Conservation (phyloP, 495 filamentous ascomycete species). For the Elasticomyces elasticus region DNA sequence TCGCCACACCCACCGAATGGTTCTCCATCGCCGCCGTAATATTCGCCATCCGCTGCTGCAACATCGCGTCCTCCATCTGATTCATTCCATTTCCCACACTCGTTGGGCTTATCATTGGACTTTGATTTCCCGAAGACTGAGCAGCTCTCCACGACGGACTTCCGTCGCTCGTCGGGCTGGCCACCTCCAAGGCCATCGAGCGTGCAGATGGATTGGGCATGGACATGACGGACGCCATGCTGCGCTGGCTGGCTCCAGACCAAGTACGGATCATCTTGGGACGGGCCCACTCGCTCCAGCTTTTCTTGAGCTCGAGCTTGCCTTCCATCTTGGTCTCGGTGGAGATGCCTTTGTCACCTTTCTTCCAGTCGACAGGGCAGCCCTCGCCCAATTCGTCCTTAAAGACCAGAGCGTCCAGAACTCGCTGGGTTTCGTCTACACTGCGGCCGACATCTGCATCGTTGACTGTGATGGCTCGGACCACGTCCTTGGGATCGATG, state of each 20-base stretch:
- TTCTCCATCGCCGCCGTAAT: conserved; percentile 11
- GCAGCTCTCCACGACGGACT: neutral
- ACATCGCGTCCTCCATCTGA: conserved; percentile 15
- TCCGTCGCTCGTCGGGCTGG: neutral
- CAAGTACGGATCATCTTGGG: conserved; percentile 16
- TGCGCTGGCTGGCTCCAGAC: conserved; percentile 11
- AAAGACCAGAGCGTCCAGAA: conserved; percentile 51
- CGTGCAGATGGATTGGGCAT: neutral
- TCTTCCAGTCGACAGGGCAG: conserved; percentile 43
- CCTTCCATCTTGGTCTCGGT: conserved; percentile 27
- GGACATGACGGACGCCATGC: neutral
- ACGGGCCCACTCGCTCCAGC: conserved; percentile 20
- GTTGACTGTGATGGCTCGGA: conserved; percentile 50
- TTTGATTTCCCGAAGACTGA: neutral
- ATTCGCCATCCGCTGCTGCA: conserved; percentile 17
- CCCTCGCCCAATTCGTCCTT: conserved; percentile 52
- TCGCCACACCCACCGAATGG: neutral
- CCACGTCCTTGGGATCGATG: conserved; percentile 46
- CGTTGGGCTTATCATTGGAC: conserved; percentile 12
- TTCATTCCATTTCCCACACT: neutral
- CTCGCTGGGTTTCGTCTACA: conserved; percentile 48
- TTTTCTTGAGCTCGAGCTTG: conserved; percentile 27
- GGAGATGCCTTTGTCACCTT: conserved; percentile 44
- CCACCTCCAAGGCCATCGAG: neutral
- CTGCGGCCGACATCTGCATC: conserved; percentile 49